These are phyloP conservation scores for Pichia pseudocactophila DNA, from an alignment of 805 yeast species.

Conservation along the genomic window DNA sequence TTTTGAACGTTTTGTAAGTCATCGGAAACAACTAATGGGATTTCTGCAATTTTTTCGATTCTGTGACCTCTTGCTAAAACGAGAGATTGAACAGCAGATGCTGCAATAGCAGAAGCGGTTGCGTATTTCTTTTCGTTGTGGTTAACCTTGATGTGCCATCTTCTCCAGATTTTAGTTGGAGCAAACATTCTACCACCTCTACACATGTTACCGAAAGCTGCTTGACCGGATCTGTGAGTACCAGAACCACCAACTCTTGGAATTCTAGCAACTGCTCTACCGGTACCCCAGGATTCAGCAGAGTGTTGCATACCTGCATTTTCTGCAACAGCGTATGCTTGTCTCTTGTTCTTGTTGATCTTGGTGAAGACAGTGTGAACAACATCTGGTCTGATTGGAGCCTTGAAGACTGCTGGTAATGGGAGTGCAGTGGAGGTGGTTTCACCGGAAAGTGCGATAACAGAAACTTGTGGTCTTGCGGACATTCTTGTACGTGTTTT, in stretches of 20 bases:
- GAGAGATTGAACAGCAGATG: constrained; percentile 95
- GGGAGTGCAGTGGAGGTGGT: constrained; percentile 77
- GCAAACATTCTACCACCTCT: constrained; percentile 99
- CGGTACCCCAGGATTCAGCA: constrained; percentile 99
- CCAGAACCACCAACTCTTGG: constrained; percentile 99
- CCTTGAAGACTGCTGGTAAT: constrained; percentile 97
- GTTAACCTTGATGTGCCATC: constrained; percentile 99
- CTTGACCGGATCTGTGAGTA: constrained; percentile 99
- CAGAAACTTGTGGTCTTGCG: constrained; percentile 93
- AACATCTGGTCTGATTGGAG: constrained; percentile 99
- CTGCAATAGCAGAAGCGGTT: constrained; percentile 99
- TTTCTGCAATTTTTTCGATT: constrained; percentile 95
- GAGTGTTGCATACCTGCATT: constrained; percentile 99
- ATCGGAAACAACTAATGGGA: constrained; percentile 93
- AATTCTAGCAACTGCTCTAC: constrained; percentile 99
- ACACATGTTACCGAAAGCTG: constrained; percentile 99
- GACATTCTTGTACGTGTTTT: constrained; percentile 23
- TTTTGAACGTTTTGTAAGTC: constrained; percentile 87
- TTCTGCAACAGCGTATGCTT: constrained; percentile 99
- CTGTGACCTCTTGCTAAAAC: constrained; percentile 99
- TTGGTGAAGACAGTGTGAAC: constrained; percentile 98
- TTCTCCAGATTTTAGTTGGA: constrained; percentile 99
- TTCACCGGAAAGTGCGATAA: constrained; percentile 76
- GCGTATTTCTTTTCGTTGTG: constrained; percentile 99
- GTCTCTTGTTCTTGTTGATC: constrained; percentile 99